A percentile compares a stretch with the other conserved stretches of the same genome.
Evolutionary conservation across 331 rosid genomes (phyloP).

Genomic region (Rosa hybrid): DNA sequence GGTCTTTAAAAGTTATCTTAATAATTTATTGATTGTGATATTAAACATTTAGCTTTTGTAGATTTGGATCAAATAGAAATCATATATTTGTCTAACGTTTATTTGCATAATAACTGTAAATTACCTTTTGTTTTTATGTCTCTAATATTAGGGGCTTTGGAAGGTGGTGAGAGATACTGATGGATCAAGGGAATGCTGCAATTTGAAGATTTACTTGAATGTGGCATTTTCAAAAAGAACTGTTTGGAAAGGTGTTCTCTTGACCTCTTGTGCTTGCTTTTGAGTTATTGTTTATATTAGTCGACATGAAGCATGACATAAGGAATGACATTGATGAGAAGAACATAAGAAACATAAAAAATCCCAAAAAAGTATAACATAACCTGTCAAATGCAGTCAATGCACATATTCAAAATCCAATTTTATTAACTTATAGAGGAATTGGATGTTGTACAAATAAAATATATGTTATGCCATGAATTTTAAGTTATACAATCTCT

Average conservation of each 20-base stretch:
- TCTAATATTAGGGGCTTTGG: constrained; percentile 69
- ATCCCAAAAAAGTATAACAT: neutral
- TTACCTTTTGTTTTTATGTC: constrained; percentile 13
- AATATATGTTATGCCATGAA: neutral
- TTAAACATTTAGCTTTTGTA: neutral
- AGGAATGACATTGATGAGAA: neutral
- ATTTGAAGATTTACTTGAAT: constrained; percentile 64
- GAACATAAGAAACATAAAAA: neutral
- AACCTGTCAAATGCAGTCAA: neutral
- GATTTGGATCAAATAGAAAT: neutral
- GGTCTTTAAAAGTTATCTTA: neutral
- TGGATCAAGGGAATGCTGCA: constrained; percentile 60
- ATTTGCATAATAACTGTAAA: neutral
- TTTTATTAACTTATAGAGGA: neutral
- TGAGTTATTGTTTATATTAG: neutral
- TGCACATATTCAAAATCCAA: neutral
- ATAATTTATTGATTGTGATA: neutral
- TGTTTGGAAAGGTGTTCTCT: constrained; percentile 70
- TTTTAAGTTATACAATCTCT: neutral
- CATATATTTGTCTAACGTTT: neutral
- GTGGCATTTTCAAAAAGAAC: constrained; percentile 85
- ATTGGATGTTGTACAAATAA: neutral
- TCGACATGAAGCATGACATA: neutral
- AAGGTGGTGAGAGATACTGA: constrained; percentile 57
- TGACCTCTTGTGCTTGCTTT: neutral